Percentiles rank a stretch among this genome's conserved stretches.
Evolutionary conservation across 805 yeast species (phyloP).

Genomic region (Wickerhamomyces bisporus): DNA sequence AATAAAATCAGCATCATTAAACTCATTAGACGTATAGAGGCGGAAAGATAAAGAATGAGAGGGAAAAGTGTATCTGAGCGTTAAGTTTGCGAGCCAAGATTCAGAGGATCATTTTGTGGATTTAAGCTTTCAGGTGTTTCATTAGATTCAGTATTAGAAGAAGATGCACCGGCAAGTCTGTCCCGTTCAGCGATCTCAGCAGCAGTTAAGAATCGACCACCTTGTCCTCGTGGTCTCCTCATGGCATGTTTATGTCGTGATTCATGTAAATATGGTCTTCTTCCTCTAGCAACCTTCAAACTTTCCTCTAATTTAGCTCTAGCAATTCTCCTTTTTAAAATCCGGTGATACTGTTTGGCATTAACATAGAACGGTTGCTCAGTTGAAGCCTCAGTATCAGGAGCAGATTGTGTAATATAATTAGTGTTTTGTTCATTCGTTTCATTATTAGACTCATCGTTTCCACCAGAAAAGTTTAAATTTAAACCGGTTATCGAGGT

Average conservation of each 20-base stretch:
- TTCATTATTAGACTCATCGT: background rate
- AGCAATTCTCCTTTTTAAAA: slow-evolving; percentile 87
- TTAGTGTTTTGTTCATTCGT: slow-evolving; percentile 1
- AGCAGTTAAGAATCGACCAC: slow-evolving; percentile 94
- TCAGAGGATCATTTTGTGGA: too few species aligned
- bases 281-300: slow-evolving; percentile 78
- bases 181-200: slow-evolving; percentile 69
- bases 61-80: too few species aligned
- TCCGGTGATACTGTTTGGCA: slow-evolving; percentile 96
- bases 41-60: too few species aligned
- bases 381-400: slow-evolving; percentile 20
- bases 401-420: slow-evolving; percentile 13
- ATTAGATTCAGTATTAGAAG: background rate
- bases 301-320: slow-evolving; percentile 90
- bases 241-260: slow-evolving; percentile 98
- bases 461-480: slow-evolving; percentile 8
- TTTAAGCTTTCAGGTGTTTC: background rate
- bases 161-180: slow-evolving; percentile 14
- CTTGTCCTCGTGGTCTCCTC: slow-evolving; percentile 99
- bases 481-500: slow-evolving; percentile 16
- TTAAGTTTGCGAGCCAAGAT: too few species aligned
- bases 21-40: too few species aligned
- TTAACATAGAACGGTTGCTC: slow-evolving; percentile 97
- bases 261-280: slow-evolving; percentile 93
- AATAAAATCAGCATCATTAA: too few species aligned